These are phyloP conservation scores for Cystobasidium slooffiae DNA, from an alignment of 1,284 basidiomycete genomes.

Conservation along the genomic window DNA sequence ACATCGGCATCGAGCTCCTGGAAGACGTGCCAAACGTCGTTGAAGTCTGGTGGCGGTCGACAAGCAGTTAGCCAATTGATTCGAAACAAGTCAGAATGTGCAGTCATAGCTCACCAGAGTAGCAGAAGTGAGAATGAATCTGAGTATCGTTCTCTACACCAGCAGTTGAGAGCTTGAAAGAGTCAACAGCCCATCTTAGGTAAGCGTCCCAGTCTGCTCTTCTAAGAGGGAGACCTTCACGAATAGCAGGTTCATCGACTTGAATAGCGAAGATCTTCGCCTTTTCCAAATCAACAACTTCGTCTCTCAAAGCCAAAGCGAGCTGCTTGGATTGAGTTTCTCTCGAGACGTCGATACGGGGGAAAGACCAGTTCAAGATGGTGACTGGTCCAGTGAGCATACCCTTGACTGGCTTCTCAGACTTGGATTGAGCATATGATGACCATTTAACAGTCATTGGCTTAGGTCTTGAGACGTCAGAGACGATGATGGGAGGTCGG, in stretches of 20 bases:
- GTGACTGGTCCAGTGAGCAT: slow-evolving; percentile 88
- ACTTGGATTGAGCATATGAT: slow-evolving; percentile 92
- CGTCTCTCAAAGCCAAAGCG: slow-evolving; percentile 96
- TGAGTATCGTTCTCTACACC: slow-evolving; percentile 90
- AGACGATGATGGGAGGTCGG: slow-evolving; percentile 97
- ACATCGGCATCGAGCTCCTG: slow-evolving; percentile 97
- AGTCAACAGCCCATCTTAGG: slow-evolving; percentile 95
- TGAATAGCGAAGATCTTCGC: slow-evolving; percentile 98
- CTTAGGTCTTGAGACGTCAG: slow-evolving; percentile 89
- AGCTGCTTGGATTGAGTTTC: slow-evolving; percentile 99
- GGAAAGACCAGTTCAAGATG: slow-evolving; percentile 94
- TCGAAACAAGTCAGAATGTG: background rate
- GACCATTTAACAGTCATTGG: slow-evolving; percentile 99
- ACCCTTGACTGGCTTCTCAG: slow-evolving; percentile 97
- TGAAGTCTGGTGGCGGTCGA: slow-evolving; percentile 66
- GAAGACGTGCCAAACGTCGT: slow-evolving; percentile 97
- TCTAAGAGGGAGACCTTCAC: slow-evolving; percentile 96
- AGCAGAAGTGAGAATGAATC: slow-evolving; percentile 98
- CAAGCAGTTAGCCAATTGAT: background rate
- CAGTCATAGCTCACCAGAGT: slow-evolving; percentile 66
- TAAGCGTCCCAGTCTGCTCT: slow-evolving; percentile 92
- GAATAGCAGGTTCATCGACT: slow-evolving; percentile 99
- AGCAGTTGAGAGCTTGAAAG: slow-evolving; percentile 93
- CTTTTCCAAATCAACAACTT: slow-evolving; percentile 96
- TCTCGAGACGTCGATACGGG: slow-evolving; percentile 94